Percentiles rank a stretch among this genome's conserved stretches.
These are phyloP conservation scores for Adansonia madagascariensis DNA, from an alignment of 441 rosid species.

Conservation along the genomic window DNA sequence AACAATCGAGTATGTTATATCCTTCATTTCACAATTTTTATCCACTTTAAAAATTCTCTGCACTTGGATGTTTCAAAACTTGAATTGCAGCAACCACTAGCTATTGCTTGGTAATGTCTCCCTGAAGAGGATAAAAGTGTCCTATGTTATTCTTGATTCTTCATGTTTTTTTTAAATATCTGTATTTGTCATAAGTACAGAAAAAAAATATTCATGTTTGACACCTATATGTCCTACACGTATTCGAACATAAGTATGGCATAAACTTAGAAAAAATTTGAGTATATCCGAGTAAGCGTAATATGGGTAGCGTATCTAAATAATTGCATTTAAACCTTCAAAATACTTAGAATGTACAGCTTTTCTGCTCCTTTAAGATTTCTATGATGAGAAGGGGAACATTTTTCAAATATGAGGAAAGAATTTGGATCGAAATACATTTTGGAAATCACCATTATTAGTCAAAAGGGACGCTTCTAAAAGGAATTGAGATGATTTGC, in stretches of 20 bases:
- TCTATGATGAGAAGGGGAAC: background rate
- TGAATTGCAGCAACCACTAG: background rate
- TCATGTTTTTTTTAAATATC: background rate
- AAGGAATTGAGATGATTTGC: slow-evolving; percentile 26
- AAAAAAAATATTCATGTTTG: background rate
- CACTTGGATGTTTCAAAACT: slow-evolving; percentile 19
- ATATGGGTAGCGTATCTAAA: background rate
- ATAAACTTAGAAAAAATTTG: too few species aligned
- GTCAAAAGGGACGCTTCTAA: slow-evolving; percentile 15
- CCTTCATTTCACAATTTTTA: slow-evolving; percentile 12
- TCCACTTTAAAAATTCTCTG: background rate
- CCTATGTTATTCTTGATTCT: background rate
- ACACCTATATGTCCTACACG: background rate
- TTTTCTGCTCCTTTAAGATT: background rate
- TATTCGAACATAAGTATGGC: too few species aligned
- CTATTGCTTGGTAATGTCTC: background rate
- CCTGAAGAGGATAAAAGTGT: background rate
- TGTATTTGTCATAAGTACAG: background rate
- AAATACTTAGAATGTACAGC: background rate
- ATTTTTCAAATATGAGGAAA: background rate
- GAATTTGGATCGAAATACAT: background rate
- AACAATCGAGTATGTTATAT: slow-evolving; percentile 70
- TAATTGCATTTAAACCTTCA: background rate
- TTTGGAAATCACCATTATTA: background rate
- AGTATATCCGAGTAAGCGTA: background rate